Evolutionary conservation across 2,329 filamentous ascomycete genomes (phyloP).

Genomic region (Blastomyces percursus): DNA sequence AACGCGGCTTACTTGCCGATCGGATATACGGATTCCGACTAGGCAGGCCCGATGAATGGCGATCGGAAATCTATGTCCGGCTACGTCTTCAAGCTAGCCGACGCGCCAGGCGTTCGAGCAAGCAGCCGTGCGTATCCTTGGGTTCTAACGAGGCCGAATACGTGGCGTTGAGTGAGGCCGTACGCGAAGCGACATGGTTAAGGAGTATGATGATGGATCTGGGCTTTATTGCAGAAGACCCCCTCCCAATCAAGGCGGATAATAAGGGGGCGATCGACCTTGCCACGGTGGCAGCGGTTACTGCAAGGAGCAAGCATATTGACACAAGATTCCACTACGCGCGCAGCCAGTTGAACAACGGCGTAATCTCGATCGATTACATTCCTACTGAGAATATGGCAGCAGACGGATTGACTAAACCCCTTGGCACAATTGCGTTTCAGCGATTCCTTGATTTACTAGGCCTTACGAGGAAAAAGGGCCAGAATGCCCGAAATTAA

Average conservation of each 20-base stretch:
- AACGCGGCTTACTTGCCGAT: not conserved
- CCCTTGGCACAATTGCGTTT: no score
- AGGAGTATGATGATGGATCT: constrained; percentile 10
- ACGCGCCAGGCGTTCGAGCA: not conserved
- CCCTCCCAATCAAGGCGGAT: constrained; percentile 6
- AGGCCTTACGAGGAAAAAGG: no score
- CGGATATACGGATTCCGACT: not conserved
- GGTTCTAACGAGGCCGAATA: not conserved
- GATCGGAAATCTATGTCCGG: not conserved
- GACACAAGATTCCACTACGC: constrained; percentile 11
- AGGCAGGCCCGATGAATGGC: not conserved
- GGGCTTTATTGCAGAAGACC: not conserved
- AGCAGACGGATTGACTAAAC: no score
- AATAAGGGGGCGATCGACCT: constrained; percentile 11
- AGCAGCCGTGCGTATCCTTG: not conserved
- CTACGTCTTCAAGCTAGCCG: not conserved
- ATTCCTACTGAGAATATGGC: no score
- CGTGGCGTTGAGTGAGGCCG: not conserved
- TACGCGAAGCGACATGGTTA: not conserved
- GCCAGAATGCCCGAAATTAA: no score
- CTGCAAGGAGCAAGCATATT: constrained; percentile 11
- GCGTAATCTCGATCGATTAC: constrained; percentile 7
- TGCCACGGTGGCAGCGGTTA: constrained; percentile 6
- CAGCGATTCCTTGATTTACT: no score
- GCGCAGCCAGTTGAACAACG: constrained; percentile 2